Percentiles rank a stretch among this genome's conserved stretches.
These are phyloP conservation scores for Peterozyma xylosa DNA, from an alignment of 805 yeast genomes.

Conservation along the genomic window DNA sequence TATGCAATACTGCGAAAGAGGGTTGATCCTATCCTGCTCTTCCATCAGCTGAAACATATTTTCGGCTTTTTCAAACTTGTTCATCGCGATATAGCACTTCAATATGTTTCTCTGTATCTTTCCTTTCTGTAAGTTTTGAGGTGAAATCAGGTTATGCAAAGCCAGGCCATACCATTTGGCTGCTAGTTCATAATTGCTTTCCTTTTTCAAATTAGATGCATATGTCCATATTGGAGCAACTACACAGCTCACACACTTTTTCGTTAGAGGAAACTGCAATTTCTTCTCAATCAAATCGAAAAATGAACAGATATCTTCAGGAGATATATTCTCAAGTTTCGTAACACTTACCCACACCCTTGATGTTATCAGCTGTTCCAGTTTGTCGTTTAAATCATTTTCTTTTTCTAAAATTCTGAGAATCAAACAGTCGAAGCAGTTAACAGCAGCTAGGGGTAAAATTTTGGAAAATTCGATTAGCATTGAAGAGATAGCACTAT, in stretches of 20 bases:
- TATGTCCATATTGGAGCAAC: conserved; percentile 31
- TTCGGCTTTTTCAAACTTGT: conserved; percentile 14
- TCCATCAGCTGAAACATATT: conserved; percentile 17
- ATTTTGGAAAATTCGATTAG: conserved; percentile 19
- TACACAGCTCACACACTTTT: conserved; percentile 21
- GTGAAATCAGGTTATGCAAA: conserved; percentile 10
- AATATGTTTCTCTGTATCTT: conserved; percentile 29
- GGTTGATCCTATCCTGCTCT: conserved; percentile 13
- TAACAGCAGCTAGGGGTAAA: conserved; percentile 19
- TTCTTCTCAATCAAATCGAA: conserved; percentile 20
- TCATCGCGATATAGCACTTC: conserved; percentile 17
- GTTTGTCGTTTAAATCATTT: background rate
- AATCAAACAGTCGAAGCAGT: conserved; percentile 26
- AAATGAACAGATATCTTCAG: conserved; percentile 15
- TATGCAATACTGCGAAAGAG: conserved; percentile 25
- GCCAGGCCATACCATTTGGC: conserved; percentile 13
- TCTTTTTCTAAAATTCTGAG: conserved; percentile 21
- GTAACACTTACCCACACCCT: conserved; percentile 18
- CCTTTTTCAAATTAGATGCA: conserved; percentile 23
- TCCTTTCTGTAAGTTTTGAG: conserved; percentile 22
- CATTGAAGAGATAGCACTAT: conserved; percentile 17
- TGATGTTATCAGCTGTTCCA: conserved; percentile 18
- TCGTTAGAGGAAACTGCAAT: conserved; percentile 18
- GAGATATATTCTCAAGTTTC: conserved; percentile 13
- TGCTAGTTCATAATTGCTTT: conserved; percentile 7